These are phyloP conservation scores for Saraca asoca DNA, from an alignment of 331 rosid species.

Conservation along the genomic window DNA sequence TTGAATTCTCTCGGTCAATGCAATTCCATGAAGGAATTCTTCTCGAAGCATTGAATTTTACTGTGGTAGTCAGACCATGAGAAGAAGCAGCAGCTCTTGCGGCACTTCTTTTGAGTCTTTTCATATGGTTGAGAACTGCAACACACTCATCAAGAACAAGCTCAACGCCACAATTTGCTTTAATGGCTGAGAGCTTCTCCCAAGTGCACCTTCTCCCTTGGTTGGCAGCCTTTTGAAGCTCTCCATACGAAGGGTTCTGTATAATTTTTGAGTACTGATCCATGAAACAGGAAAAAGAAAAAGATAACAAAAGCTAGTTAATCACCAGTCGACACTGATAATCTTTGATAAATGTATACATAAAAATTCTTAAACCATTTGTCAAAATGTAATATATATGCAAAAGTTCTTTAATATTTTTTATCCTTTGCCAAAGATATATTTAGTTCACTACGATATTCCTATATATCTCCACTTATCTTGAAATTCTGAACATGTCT, in stretches of 20 bases:
- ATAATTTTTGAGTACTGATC: conserved; percentile 80
- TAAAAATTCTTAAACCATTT: conserved; percentile 6
- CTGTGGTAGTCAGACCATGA: conserved; percentile 54
- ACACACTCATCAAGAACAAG: conserved; percentile 92
- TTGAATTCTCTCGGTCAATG: conserved; percentile 94
- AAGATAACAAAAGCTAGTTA: conserved; percentile 29
- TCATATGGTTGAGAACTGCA: conserved; percentile 85
- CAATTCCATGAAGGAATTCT: conserved; percentile 99
- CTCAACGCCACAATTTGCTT: conserved; percentile 92
- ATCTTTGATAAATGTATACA: conserved; percentile 20
- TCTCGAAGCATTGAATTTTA: conserved; percentile 70
- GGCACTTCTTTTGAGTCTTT: conserved; percentile 71
- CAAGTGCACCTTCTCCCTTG: conserved; percentile 98
- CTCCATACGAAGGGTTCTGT: conserved; percentile 81
- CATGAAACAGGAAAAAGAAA: not conserved
- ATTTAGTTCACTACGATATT: not conserved
- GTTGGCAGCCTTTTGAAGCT: conserved; percentile 96
- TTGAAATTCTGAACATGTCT: not conserved
- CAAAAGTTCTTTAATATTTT: not conserved
- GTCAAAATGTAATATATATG: not conserved
- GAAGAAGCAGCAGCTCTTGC: conserved; percentile 81
- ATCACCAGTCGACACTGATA: conserved; percentile 16
- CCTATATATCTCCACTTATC: conserved; percentile 1
- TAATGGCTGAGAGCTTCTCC: conserved; percentile 97
- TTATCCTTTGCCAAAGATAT: not conserved